phyloP scores from a whole-genome alignment of 2,329 filamentous ascomycete species.

The Fusarium sororula region DNA sequence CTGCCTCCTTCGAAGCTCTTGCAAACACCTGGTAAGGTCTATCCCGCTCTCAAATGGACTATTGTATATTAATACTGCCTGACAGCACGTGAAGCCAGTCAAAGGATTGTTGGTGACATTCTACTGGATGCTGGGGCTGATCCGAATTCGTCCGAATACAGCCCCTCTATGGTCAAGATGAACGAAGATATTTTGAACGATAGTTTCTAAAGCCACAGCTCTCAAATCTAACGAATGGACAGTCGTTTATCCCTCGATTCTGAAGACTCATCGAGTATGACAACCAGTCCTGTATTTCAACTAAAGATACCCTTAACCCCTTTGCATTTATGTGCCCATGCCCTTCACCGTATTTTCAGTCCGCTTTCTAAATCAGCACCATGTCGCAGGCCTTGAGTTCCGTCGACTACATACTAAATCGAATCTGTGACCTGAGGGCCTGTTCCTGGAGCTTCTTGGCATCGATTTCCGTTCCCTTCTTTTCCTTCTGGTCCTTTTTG shows the following conservation, averaged over 20 bases:
- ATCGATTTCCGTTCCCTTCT: slow-evolving; percentile 28
- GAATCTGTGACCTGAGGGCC: slow-evolving; percentile 42
- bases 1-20: slow-evolving; percentile 79
- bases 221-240: background rate
- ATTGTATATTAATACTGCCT: background rate
- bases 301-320: slow-evolving; percentile 14
- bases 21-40: slow-evolving; percentile 76
- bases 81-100: slow-evolving; percentile 79
- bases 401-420: slow-evolving; percentile 37
- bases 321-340: background rate
- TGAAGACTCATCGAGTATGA: background rate
- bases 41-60: background rate
- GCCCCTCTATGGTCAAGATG: slow-evolving; percentile 73
- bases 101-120: slow-evolving; percentile 82
- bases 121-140: slow-evolving; percentile 78
- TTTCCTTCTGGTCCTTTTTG: slow-evolving; percentile 25
- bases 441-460: slow-evolving; percentile 42
- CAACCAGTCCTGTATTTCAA: slow-evolving; percentile 1
- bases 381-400: background rate
- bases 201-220: slow-evolving; percentile 58
- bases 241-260: background rate
- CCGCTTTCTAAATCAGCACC: background rate
- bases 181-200: slow-evolving; percentile 69
- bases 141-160: slow-evolving; percentile 64
- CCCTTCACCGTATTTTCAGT: background rate